Conservation (phyloP, 345 rosid genomes). For the Raphanus sativus region DNA sequence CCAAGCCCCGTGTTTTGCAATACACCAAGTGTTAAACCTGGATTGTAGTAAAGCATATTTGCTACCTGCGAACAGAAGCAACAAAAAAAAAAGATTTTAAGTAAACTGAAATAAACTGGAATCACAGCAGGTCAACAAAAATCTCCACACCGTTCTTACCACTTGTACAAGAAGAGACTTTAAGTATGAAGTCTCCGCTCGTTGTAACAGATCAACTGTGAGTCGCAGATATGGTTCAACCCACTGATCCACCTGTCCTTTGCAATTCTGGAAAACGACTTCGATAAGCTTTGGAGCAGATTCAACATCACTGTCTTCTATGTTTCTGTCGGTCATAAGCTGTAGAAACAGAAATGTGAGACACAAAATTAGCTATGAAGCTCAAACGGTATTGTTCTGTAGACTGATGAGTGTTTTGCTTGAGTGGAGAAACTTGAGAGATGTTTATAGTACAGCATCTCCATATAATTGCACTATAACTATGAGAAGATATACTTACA, state of each 20-base stretch:
- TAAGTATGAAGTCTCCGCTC: slow-evolving; percentile 70
- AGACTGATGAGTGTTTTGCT: background rate
- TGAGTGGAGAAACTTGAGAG: slow-evolving; percentile 16
- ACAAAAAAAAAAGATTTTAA: too few relatives aligned
- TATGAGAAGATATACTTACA: background rate
- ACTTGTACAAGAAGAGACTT: slow-evolving; percentile 97
- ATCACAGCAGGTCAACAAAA: slow-evolving; percentile 13
- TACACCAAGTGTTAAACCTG: slow-evolving; percentile 71
- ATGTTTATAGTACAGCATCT: slow-evolving; percentile 18
- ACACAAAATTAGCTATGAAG: background rate
- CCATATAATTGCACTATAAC: background rate
- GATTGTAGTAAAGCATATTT: slow-evolving; percentile 85
- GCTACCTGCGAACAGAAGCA: slow-evolving; percentile 61
- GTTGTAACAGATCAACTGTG: slow-evolving; percentile 74
- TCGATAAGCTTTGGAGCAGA: background rate
- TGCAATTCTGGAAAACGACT: slow-evolving; percentile 1
- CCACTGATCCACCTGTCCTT: background rate
- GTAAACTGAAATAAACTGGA: background rate
- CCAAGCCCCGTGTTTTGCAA: slow-evolving; percentile 82
- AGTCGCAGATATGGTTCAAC: slow-evolving; percentile 55
- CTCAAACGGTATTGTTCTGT: background rate
- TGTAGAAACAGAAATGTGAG: background rate
- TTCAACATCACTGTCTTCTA: background rate
- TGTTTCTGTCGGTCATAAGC: slow-evolving; percentile 3
- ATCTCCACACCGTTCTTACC: slow-evolving; percentile 52